Evolutionary conservation across 1,284 basidiomycete species (phyloP).

Genomic region (Papiliotrema terrestris): DNA sequence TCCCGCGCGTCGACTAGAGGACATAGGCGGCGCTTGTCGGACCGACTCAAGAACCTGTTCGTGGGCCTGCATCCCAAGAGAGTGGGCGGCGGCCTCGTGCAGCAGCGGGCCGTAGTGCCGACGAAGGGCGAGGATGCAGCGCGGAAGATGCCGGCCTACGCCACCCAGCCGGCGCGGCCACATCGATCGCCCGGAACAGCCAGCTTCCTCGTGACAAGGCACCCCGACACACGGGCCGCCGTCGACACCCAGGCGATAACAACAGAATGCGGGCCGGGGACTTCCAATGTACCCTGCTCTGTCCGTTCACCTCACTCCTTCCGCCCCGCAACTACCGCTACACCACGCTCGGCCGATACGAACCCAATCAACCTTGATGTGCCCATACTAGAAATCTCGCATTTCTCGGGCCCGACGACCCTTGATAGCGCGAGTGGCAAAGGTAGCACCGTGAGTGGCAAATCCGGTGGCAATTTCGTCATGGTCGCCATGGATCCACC

Average conservation of each 20-base stretch:
- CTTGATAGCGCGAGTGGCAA: background rate
- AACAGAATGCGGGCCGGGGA: too few species aligned
- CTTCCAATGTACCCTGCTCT: too few species aligned
- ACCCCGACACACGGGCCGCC: too few species aligned
- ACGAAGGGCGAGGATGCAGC: constrained; percentile 2
- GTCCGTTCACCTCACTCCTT: background rate
- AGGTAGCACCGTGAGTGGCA: too few species aligned
- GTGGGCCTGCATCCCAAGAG: constrained; percentile 43
- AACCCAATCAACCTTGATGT: background rate
- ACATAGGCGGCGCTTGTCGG: constrained; percentile 23
- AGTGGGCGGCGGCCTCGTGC: background rate
- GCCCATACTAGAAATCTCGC: constrained; percentile 1
- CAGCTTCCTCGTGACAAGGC: constrained; percentile 21
- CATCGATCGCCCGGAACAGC: constrained; percentile 32
- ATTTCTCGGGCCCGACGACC: constrained; percentile 12
- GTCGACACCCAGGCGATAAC: too few species aligned
- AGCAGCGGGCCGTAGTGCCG: background rate
- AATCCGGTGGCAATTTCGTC: too few species aligned
- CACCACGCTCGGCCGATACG: background rate
- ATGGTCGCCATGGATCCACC: too few species aligned
- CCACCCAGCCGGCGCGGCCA: too few species aligned
- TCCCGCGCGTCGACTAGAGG: too few species aligned
- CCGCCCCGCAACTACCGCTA: constrained; percentile 3
- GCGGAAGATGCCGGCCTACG: too few species aligned
- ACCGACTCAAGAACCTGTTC: constrained; percentile 27